These are phyloP conservation scores for Claviceps pazoutovae DNA, from an alignment of 2,329 filamentous ascomycete species.

Conservation along the genomic window DNA sequence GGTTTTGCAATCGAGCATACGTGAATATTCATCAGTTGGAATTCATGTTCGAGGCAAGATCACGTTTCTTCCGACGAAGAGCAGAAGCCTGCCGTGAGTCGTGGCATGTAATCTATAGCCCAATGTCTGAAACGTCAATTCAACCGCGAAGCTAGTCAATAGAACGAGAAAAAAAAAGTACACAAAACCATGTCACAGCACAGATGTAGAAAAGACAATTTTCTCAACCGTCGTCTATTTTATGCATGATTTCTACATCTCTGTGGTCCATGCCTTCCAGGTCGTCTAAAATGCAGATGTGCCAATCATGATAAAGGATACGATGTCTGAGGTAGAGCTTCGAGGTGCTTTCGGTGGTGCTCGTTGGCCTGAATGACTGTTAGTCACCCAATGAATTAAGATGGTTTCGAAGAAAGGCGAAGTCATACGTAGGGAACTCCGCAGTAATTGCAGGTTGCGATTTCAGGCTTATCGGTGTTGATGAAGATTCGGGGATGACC, in stretches of 20 bases:
- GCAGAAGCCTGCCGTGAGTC: too few relatives aligned
- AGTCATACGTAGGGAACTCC: slow-evolving; percentile 75
- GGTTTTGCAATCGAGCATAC: too few relatives aligned
- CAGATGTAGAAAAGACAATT: background rate
- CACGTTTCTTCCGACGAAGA: too few relatives aligned
- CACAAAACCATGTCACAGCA: background rate
- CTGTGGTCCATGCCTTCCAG: background rate
- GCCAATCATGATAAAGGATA: slow-evolving; percentile 54
- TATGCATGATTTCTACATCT: background rate
- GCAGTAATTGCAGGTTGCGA: slow-evolving; percentile 82
- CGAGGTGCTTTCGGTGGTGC: slow-evolving; percentile 70
- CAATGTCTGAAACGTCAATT: background rate
- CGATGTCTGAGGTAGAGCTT: slow-evolving; percentile 65
- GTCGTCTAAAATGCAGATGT: background rate
- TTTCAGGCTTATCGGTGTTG: slow-evolving; percentile 95
- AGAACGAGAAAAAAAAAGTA: background rate
- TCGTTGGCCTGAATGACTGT: slow-evolving; percentile 58
- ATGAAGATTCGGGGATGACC: slow-evolving; percentile 94
- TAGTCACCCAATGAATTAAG: background rate
- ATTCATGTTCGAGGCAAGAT: too few relatives aligned
- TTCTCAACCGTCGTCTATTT: background rate
- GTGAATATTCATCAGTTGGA: too few relatives aligned
- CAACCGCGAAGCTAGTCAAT: background rate
- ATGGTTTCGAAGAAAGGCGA: background rate
- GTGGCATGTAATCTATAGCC: background rate